Percentiles rank a stretch among this genome's conserved stretches.
Evolutionary conservation across 2,329 filamentous ascomycete species (phyloP).

Genomic region (Calonectria ilicicola): DNA sequence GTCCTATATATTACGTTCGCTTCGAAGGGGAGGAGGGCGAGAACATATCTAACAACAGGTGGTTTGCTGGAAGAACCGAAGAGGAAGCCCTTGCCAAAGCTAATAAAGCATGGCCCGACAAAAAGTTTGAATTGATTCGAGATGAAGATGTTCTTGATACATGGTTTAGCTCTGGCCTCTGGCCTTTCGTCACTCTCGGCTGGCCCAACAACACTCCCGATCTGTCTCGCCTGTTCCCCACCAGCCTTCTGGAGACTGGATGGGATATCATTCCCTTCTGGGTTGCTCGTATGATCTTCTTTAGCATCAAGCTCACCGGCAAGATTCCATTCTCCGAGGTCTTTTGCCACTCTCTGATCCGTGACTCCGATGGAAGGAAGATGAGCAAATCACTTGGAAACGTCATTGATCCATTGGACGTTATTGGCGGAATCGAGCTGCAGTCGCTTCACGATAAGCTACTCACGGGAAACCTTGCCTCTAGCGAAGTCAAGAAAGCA

Average conservation of each 20-base stretch:
- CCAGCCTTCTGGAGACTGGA: constrained; percentile 90
- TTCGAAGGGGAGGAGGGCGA: constrained; percentile 76
- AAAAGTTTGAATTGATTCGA: constrained; percentile 74
- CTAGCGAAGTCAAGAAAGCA: constrained; percentile 85
- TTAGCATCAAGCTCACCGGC: constrained; percentile 87
- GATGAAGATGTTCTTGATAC: constrained; percentile 93
- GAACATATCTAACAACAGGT: constrained; percentile 73
- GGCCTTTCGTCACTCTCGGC: constrained; percentile 93
- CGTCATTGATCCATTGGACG: constrained; percentile 93
- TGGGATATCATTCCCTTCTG: constrained; percentile 95
- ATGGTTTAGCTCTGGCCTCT: constrained; percentile 95
- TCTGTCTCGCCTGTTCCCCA: constrained; percentile 86
- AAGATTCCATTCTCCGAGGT: constrained; percentile 94
- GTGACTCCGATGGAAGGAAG: constrained; percentile 93
- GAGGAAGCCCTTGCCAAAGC: constrained; percentile 84
- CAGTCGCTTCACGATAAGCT: constrained; percentile 86
- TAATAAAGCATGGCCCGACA: constrained; percentile 80
- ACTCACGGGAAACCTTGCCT: constrained; percentile 82
- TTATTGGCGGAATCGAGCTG: constrained; percentile 88
- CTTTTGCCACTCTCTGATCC: constrained; percentile 82
- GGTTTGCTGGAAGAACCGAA: constrained; percentile 85
- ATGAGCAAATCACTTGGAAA: constrained; percentile 98
- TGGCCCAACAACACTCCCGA: constrained; percentile 89
- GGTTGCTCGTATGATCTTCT: constrained; percentile 95
- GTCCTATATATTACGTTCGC: constrained; percentile 88